A percentile compares a stretch with the other conserved stretches of the same genome.
These are phyloP conservation scores for Lunularia cruciata DNA, from an alignment of 225 moss, liverwort and hornwort species.

Conservation along the genomic window DNA sequence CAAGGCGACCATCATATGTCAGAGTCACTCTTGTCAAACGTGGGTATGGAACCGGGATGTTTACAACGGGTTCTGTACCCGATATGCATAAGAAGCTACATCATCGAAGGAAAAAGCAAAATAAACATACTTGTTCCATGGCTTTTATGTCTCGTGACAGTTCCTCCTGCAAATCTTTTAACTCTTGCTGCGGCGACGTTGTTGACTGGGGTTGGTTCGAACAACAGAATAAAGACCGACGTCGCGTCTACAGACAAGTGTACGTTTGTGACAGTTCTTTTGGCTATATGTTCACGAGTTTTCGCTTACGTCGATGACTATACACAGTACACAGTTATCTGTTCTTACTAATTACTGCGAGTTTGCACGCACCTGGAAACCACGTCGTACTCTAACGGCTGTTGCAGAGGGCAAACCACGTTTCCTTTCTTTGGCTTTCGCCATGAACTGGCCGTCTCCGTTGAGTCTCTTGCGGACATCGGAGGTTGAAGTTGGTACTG, in stretches of 20 bases:
- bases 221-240: no score
- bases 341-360: no score
- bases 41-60: no score
- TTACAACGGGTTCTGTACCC: no score
- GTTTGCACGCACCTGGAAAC: conserved; percentile 35
- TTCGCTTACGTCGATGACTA: no score
- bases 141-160: conserved; percentile 44
- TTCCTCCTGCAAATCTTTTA: conserved; percentile 40
- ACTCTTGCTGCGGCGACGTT: conserved; percentile 42
- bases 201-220: no score
- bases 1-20: no score
- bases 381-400: conserved; percentile 23
- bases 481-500: conserved; percentile 10
- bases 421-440: not conserved
- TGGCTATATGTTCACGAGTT: no score
- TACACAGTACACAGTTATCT: no score
- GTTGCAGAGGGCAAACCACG: conserved; percentile 6
- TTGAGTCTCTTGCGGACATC: conserved; percentile 24
- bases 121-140: conserved; percentile 31
- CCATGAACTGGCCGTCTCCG: not conserved
- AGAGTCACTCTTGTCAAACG: no score
- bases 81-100: not conserved
- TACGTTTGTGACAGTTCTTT: no score
- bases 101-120: not conserved
- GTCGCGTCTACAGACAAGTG: no score